A percentile compares a stretch with the other conserved stretches of the same genome.
Evolutionary conservation across 495 filamentous ascomycete species (phyloP).

Genomic region (Daldinia bambusicola): DNA sequence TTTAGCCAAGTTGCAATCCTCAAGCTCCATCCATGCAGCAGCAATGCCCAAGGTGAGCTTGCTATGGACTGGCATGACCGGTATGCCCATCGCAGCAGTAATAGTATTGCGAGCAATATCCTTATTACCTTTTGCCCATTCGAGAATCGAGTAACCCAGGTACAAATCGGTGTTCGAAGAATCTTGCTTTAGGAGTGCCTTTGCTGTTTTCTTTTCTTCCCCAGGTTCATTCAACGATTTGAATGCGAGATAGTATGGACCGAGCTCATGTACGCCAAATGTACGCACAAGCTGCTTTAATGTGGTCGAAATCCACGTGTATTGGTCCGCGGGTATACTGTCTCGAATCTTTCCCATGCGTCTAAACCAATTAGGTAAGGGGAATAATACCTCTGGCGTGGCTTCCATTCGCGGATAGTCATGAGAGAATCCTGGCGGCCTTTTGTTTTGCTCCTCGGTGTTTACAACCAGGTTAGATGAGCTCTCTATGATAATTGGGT

Average conservation of each 20-base stretch:
- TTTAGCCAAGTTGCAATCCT: slow-evolving; percentile 54
- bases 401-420: slow-evolving; percentile 47
- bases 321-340: slow-evolving; percentile 38
- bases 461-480: slow-evolving; percentile 20
- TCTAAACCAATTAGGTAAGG: slow-evolving; percentile 51
- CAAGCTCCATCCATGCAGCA: slow-evolving; percentile 72
- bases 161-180: slow-evolving; percentile 75
- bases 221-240: slow-evolving; percentile 66
- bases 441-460: slow-evolving; percentile 42
- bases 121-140: slow-evolving; percentile 66
- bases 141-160: slow-evolving; percentile 79
- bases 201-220: slow-evolving; percentile 76
- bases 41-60: slow-evolving; percentile 28
- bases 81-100: slow-evolving; percentile 53
- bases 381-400: slow-evolving; percentile 54
- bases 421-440: slow-evolving; percentile 50
- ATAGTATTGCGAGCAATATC: slow-evolving; percentile 72
- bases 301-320: slow-evolving; percentile 61
- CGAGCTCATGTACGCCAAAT: slow-evolving; percentile 62
- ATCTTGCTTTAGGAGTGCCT: slow-evolving; percentile 73
- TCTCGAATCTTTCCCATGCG: slow-evolving; percentile 48
- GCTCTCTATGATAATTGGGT: slow-evolving; percentile 11
- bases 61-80: slow-evolving; percentile 25
- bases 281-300: slow-evolving; percentile 65
- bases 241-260: slow-evolving; percentile 77